Base-by-base conservation (phyloP, 2,329 filamentous ascomycete genomes). In the Sporothrix pseudoabietina region DNA sequence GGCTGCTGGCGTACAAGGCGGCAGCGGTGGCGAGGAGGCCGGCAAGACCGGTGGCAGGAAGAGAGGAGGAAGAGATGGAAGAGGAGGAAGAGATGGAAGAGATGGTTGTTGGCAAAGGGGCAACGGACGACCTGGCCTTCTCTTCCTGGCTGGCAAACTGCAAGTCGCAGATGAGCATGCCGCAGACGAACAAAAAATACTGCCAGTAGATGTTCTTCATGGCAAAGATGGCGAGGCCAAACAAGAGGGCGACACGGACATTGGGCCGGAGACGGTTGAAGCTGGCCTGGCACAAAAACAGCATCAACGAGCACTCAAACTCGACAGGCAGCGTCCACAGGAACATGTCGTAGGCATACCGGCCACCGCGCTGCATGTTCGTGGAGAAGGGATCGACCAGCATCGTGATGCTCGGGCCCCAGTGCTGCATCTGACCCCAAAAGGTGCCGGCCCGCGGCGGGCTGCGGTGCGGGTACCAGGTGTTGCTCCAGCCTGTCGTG, bases 281-380 rank as follows among this genome's bases (percentile, higher is more conserved):
- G 3, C 79, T 79, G 3, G 81, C 76, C 22, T 82, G 75, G 68
- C 79, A 75, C 49, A 79, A 75, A 69, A 82, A 82, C 8, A 82
- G 69, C 12, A 81, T 75, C 16, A 82, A 72, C 4, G 81, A 82
- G 76, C 79, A 77, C 65, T 77, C 78, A 72, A 82, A 82, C 76
- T 82, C 81, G 47, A 82, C 77, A 0, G 81, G 81, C 41, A 82
- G 75, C 3, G 81, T 83, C 81, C 81, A 82, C 16, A 81, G 72
- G 39, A 54, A 54, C 19, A 22, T 73, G 74, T 81, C 80, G 72
- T 82, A 82, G 52, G 41, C 71, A 55, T 73, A 75, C 44, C 32
- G 44, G 7, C 68, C 41, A 10, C 74, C 68, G 54, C 74, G 71
- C 22, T 61, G n/a, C 19, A 74, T 52, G 59, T 69, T 32, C 65